These are phyloP conservation scores for Pyricularia grisea DNA, from an alignment of 2,329 filamentous ascomycete species.

Conservation along the genomic window DNA sequence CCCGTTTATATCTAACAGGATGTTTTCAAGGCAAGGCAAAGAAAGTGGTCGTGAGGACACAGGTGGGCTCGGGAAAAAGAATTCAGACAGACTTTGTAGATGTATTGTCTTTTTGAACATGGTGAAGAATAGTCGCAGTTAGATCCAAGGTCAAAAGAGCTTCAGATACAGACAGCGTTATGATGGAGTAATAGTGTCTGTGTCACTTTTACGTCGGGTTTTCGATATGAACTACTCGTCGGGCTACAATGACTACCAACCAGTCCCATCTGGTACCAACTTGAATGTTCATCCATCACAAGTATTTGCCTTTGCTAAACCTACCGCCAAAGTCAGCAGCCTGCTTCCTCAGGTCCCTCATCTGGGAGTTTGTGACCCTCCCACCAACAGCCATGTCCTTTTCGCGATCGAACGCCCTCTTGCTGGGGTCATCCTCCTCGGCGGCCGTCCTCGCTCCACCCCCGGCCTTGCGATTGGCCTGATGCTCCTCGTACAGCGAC, in stretches of 20 bases:
- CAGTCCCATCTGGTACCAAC: background rate
- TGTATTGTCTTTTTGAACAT: background rate
- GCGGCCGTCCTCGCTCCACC: conserved; percentile 31
- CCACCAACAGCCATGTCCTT: conserved; percentile 83
- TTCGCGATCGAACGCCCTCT: conserved; percentile 78
- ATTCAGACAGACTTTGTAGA: background rate
- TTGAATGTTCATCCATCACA: conserved; percentile 25
- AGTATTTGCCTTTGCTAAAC: conserved; percentile 66
- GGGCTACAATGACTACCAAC: background rate
- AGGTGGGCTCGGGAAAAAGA: background rate
- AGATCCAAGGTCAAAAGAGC: background rate
- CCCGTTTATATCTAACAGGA: background rate
- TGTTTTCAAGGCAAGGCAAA: background rate
- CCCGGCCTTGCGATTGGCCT: conserved; percentile 18
- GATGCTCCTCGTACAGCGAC: conserved; percentile 52
- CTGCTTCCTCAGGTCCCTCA: conserved; percentile 68
- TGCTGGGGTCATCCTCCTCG: conserved; percentile 84
- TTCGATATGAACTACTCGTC: background rate
- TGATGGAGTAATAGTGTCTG: background rate
- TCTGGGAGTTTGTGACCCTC: conserved; percentile 62
- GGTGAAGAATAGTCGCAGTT: background rate
- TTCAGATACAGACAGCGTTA: background rate
- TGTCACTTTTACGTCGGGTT: background rate
- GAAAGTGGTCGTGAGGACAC: background rate
- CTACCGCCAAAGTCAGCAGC: conserved; percentile 73